phyloP scores from a whole-genome alignment of 306 rosid species.

The Canavalia gladiata region DNA sequence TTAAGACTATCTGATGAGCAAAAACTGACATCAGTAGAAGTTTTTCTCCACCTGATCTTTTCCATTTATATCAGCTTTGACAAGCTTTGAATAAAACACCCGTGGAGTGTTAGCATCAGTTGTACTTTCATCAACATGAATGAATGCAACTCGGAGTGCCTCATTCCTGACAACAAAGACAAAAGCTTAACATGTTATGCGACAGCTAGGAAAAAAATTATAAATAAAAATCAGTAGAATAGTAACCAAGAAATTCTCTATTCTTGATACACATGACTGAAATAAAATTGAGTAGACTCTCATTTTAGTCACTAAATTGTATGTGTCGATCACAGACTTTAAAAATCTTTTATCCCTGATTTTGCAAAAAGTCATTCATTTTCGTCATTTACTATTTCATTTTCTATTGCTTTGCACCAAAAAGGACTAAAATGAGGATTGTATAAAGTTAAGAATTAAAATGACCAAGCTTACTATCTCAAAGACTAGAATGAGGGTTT shows the following conservation, averaged over 20 bases:
- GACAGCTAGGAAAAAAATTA: background rate
- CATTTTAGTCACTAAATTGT: background rate
- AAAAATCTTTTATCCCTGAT: background rate
- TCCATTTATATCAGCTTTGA: constrained; percentile 92
- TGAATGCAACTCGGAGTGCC: constrained; percentile 98
- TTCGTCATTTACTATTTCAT: background rate
- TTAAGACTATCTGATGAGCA: constrained; percentile 1
- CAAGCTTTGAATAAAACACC: constrained; percentile 92
- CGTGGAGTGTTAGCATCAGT: constrained; percentile 60
- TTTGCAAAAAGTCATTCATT: background rate
- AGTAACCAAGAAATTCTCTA: background rate
- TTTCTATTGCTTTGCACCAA: background rate
- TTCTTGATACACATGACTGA: background rate
- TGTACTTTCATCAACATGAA: constrained; percentile 79
- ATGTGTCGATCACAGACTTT: background rate
- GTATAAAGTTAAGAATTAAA: background rate
- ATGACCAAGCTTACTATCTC: background rate
- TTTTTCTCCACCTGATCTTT: constrained; percentile 84
- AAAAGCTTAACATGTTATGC: constrained; percentile 18
- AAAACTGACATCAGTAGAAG: constrained; percentile 32
- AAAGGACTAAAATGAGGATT: background rate
- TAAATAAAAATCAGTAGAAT: background rate
- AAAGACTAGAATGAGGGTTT: background rate
- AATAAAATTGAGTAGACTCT: background rate
- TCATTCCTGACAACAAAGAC: constrained; percentile 71